Percentiles rank a stretch among this genome's conserved stretches.
Conservation (phyloP, 23 red algal genomes). For the Gracilariopsis chorda region DNA sequence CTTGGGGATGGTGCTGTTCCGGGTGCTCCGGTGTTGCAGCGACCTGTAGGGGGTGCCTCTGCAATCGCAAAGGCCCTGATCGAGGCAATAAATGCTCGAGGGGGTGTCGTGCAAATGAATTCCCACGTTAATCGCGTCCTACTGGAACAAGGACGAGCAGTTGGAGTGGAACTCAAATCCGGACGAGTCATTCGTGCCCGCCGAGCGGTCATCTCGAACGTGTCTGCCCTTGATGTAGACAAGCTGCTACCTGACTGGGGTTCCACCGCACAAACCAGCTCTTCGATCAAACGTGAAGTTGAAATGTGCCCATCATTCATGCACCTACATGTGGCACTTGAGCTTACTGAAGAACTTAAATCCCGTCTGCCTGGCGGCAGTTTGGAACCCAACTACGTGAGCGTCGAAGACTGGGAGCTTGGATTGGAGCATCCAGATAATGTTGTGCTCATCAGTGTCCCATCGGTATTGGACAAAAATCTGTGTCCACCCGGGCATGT, state of each 20-base stretch:
- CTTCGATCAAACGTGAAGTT: not conserved
- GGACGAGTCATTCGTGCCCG: not conserved
- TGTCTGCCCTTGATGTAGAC: not conserved
- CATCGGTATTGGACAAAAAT: constrained; percentile 69
- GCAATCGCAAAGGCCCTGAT: constrained; percentile 66
- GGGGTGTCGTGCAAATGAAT: constrained; percentile 5
- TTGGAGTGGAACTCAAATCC: constrained; percentile 33
- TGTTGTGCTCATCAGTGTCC: constrained; percentile 71
- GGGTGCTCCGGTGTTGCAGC: constrained; percentile 40
- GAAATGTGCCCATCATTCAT: constrained; percentile 69
- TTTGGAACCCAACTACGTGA: constrained; percentile 63
- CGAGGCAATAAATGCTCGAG: constrained; percentile 33
- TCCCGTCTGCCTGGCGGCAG: constrained; percentile 6
- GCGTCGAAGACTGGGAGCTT: constrained; percentile 52
- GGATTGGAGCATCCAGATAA: constrained; percentile 57
- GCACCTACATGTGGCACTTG: constrained; percentile 71
- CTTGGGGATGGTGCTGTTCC: constrained; percentile 15
- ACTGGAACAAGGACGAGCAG: constrained; percentile 15
- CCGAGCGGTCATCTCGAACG: constrained; percentile 26
- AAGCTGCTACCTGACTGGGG: constrained; percentile 5
- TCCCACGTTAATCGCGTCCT: constrained; percentile 26
- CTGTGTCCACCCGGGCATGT: constrained; percentile 55
- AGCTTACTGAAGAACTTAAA: constrained; percentile 28
- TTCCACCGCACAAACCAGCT: not conserved
- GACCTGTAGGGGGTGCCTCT: constrained; percentile 73